These are phyloP conservation scores for Leucocoprinus birnbaumii DNA, from an alignment of 768 basidiomycete species.

Conservation along the genomic window DNA sequence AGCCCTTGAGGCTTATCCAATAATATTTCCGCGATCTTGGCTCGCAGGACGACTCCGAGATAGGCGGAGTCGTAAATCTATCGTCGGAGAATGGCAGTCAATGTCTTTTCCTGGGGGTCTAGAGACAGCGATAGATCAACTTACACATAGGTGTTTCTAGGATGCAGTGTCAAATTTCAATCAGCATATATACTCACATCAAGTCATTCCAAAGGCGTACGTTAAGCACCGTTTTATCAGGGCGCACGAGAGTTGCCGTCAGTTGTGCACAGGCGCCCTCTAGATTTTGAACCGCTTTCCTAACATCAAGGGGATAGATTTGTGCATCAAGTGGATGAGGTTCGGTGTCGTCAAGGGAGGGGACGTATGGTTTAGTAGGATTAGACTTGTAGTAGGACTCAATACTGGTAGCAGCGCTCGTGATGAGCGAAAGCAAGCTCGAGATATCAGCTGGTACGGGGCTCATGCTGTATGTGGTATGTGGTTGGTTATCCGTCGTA, in stretches of 20 bases:
- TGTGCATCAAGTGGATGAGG: constrained; percentile 18
- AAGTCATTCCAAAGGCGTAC: constrained; percentile 15
- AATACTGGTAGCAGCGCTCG: constrained; percentile 19
- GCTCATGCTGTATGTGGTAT: no score
- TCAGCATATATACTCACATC: not conserved
- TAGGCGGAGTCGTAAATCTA: constrained; percentile 21
- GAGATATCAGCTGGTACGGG: not conserved
- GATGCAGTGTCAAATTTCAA: not conserved
- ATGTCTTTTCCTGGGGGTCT: not conserved
- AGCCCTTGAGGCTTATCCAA: constrained; percentile 24
- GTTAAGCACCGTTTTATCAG: constrained; percentile 22
- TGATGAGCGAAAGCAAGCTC: constrained; percentile 17
- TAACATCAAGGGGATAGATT: constrained; percentile 15
- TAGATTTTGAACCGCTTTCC: constrained; percentile 20
- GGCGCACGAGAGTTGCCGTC: constrained; percentile 19
- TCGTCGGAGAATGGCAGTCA: not conserved
- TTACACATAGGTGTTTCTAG: constrained; percentile 13
- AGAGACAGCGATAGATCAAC: not conserved
- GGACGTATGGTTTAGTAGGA: constrained; percentile 19
- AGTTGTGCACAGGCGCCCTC: constrained; percentile 29
- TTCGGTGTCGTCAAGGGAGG: constrained; percentile 18
- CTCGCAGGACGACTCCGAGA: constrained; percentile 16
- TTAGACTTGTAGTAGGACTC: constrained; percentile 20
- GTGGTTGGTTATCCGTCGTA: no score
- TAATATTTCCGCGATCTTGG: constrained; percentile 26